Evolutionary conservation across 352 stramenopile species (phyloP), one percentile per base, ranked within the genome.

Genomic region (Phytophthora sojae): DNA sequence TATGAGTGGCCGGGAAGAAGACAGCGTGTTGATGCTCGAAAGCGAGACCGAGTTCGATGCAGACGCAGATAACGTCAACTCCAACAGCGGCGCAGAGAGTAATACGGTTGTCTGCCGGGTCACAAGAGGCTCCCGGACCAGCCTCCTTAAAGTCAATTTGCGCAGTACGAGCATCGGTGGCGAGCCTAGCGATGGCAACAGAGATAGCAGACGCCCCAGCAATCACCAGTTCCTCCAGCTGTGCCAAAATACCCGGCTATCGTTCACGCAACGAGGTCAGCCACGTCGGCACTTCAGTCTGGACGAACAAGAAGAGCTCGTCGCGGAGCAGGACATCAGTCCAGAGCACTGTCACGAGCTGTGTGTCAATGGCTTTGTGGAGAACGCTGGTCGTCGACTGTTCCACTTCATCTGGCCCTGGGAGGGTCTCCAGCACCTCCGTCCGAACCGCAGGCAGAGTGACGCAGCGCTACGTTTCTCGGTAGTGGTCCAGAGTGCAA

Each of bases 311-410:
- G 68, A 76, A 59, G 72, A 80, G 53, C 52, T 82, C 7, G 47
- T 76, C 4, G 77, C 82, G 1, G 78, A 88, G 58, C 75, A 90
- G 37, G 77, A 90, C 32, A 86, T 95, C 54, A 73, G 68, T 12
- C 78, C 83, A 1, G 83, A 92, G 52, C 73, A 92, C 47, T 95
- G 88, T 50, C 88, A 95, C 50, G 86, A 95, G 37, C 64, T 95
- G 17, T 95, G 88, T 57, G 76, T 87, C n/a, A 89, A 85, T 49
- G 88, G 86, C 0, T 89, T 83, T 49, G 85, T 85, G 6, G 82
- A 92, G 57, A 91, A 92, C 68, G 68, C 76, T n/a, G 71, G 67
- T 4, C 77, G 81, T 12, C 77, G 77, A 30, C 53, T 90, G 9
- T 89, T 92, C 58, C 83, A 89, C 67, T 92, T 92, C 50, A 88